These are phyloP conservation scores for Grammothele lineata DNA, from an alignment of 768 basidiomycete genomes.

Conservation along the genomic window DNA sequence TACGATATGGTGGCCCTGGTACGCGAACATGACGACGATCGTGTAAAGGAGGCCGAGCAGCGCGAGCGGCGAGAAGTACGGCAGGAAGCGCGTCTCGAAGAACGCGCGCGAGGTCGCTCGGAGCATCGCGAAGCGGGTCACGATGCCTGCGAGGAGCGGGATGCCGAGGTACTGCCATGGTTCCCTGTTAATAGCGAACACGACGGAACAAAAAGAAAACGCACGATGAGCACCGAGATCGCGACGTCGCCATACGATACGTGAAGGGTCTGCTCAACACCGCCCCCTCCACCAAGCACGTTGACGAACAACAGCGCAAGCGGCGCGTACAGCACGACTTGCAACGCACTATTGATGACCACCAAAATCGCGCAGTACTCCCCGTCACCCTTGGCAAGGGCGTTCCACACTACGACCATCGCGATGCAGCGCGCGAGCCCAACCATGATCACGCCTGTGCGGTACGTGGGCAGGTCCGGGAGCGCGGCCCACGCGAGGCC, in stretches of 20 bases:
- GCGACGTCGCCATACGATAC: constrained; percentile 57
- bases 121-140: constrained; percentile 61
- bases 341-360: constrained; percentile 73
- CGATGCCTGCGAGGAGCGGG: constrained; percentile 64
- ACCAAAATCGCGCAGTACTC: constrained; percentile 50
- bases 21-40: constrained; percentile 66
- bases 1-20: constrained; percentile 59
- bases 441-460: constrained; percentile 79
- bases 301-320: constrained; percentile 72
- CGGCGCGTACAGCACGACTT: constrained; percentile 75
- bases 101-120: constrained; percentile 39
- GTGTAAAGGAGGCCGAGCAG: constrained; percentile 80
- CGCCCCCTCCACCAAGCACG: constrained; percentile 46
- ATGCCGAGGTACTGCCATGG: constrained; percentile 73
- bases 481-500: constrained; percentile 81
- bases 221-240: constrained; percentile 66
- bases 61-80: constrained; percentile 61
- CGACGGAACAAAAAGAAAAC: constrained; percentile 25
- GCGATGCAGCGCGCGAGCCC: constrained; percentile 65
- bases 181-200: not conserved
- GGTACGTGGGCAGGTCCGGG: constrained; percentile 70
- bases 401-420: constrained; percentile 51
- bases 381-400: constrained; percentile 16
- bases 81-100: constrained; percentile 60
- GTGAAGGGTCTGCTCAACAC: constrained; percentile 33